Evolutionary conservation across 148 eudicot genomes (phyloP), one percentile per base, ranked within the genome.

Genomic region (Rhododendron williamsianum): DNA sequence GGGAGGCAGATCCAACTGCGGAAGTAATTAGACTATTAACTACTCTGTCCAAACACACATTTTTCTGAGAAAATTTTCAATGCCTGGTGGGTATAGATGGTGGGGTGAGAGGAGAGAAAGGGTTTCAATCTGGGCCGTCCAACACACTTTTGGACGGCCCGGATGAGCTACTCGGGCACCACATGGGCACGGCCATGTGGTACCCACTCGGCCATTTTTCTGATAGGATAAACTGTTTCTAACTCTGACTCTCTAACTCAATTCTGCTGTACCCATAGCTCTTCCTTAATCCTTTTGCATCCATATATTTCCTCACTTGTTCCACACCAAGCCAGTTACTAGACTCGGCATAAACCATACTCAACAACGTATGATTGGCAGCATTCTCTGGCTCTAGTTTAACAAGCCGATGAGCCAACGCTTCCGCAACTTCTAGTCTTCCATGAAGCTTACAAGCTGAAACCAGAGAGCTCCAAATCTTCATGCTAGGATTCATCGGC

Each of bases 361-460:
- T 88, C 86, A 91, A 81, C 90, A 88, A 48, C 6, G 87, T 72
- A 86, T 86, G 81, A 85, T 87, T 87, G 9, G 95, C 89, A 65
- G 93, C 93, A 81, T 87, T 89, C 49, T 84, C 87, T 30, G 90
- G 93, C 71, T 90, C 91, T 35, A 76, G 52, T 52, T 63, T 51
- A 23, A 90, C 80, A 36, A 92, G 89, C 58, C 36, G 73, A 86
- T 52, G 81, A 30, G 90, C 91, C 84, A 89, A 48, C 80, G 21
- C 43, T 74, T 87, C 91, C 11, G 92, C 92, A 69, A 84, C 56
- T 56, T 90, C 92, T 52, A 91, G 49, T 84, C 88, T 91, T 79
- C 91, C 92, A 84, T 91, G 88, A 58, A 89, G 81, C 84, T 84
- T 89, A 84, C 95, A 91, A 56, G 91, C 89, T 25, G 91, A 90